phyloP scores from a whole-genome alignment of 495 filamentous ascomycete species.

The Sordaria brevicollis region DNA sequence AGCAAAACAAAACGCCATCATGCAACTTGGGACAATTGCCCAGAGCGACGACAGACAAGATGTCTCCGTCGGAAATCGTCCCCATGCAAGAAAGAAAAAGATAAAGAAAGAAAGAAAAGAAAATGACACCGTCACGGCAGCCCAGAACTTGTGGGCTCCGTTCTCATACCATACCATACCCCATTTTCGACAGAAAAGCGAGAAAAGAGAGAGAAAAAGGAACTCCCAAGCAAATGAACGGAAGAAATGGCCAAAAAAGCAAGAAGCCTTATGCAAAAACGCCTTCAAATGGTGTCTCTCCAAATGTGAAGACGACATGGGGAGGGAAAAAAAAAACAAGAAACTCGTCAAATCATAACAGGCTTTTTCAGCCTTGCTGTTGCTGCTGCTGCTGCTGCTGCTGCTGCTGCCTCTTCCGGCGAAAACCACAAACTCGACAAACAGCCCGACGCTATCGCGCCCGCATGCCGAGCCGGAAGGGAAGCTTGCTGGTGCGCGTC shows the following conservation, averaged over 20 bases:
- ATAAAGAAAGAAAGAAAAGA: not conserved
- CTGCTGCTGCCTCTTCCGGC: not conserved
- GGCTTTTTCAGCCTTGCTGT: not conserved
- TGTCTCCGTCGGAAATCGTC: not conserved
- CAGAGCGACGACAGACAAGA: not conserved
- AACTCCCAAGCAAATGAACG: not conserved
- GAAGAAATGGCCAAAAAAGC: not conserved
- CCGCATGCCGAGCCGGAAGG: conserved; percentile 23
- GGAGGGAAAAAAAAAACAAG: not conserved
- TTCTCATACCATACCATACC: not conserved
- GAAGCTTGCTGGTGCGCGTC: conserved; percentile 16
- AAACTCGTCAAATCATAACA: not conserved
- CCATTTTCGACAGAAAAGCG: not conserved
- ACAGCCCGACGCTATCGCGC: not conserved
- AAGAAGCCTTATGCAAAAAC: not conserved
- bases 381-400: conserved; percentile 3
- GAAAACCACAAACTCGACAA: not conserved
- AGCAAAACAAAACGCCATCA: not conserved
- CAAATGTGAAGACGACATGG: not conserved
- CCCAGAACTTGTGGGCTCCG: not conserved
- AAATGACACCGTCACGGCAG: not conserved
- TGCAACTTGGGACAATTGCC: not conserved
- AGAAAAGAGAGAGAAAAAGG: not conserved
- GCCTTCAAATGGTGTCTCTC: not conserved
- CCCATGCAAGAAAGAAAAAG: not conserved